Percentiles rank a stretch among this genome's conserved stretches.
These are phyloP conservation scores for Cylindrotheca fusiformis DNA, from an alignment of 108 stramenopile genomes.

Conservation along the genomic window DNA sequence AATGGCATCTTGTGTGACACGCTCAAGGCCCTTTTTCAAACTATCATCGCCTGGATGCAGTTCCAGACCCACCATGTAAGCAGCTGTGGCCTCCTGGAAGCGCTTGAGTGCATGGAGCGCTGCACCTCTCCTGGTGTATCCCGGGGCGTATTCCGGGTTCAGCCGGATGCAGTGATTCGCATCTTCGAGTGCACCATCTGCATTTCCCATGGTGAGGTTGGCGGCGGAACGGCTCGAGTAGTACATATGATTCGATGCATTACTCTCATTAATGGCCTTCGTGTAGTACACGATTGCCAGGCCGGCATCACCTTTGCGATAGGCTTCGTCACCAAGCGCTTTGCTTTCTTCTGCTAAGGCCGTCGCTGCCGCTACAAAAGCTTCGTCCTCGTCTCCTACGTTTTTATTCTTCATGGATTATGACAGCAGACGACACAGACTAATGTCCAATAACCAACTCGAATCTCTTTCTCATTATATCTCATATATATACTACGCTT, in stretches of 20 bases:
- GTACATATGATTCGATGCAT: neutral
- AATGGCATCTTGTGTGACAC: too few species aligned
- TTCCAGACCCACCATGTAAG: too few species aligned
- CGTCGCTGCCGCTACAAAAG: too few species aligned
- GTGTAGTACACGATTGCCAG: neutral
- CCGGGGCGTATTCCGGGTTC: neutral
- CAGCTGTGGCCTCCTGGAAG: neutral
- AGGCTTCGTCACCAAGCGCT: neutral
- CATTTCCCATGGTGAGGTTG: neutral
- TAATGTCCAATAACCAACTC: too few species aligned
- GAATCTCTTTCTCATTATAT: too few species aligned
- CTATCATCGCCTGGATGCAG: too few species aligned
- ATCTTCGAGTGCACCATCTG: neutral
- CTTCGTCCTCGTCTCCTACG: too few species aligned
- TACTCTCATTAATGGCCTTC: neutral
- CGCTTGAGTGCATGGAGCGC: neutral
- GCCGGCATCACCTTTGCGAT: neutral
- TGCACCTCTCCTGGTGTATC: neutral
- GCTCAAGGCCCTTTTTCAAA: too few species aligned
- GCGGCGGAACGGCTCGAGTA: neutral
- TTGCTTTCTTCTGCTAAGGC: slow-evolving; percentile 1
- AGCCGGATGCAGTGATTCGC: neutral
- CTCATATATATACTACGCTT: too few species aligned
- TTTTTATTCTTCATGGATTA: too few species aligned
- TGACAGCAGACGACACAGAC: too few species aligned